A percentile compares a stretch with the other conserved stretches of the same genome.
These are phyloP conservation scores for Candida sakaeoensis DNA, from an alignment of 805 yeast genomes.

Conservation along the genomic window DNA sequence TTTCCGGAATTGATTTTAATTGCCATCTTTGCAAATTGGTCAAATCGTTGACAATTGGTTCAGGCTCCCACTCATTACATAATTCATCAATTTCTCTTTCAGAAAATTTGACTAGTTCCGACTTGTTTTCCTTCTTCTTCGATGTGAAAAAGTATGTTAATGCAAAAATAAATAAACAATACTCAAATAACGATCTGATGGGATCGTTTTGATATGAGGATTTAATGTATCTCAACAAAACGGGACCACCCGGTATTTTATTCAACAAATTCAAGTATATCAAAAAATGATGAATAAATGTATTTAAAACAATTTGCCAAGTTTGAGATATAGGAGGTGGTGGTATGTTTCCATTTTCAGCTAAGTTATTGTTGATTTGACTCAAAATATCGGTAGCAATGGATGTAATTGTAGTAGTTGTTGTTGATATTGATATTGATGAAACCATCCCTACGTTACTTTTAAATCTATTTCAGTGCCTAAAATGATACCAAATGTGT, in stretches of 20 bases:
- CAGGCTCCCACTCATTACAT: conserved; percentile 90
- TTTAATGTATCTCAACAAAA: conserved; percentile 65
- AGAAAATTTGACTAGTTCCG: conserved; percentile 60
- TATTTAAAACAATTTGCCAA: conserved; percentile 30
- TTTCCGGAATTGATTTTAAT: conserved; percentile 57
- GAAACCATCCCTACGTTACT: conserved; percentile 5
- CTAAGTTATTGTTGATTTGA: conserved; percentile 3
- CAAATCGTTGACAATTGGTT: conserved; percentile 63
- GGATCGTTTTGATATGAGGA: conserved; percentile 94
- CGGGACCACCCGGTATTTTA: conserved; percentile 53
- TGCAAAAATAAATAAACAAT: conserved; percentile 74
- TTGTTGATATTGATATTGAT: conserved; percentile 2
- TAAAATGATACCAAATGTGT: too few species aligned
- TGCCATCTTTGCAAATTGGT: conserved; percentile 56
- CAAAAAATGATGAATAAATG: conserved; percentile 31
- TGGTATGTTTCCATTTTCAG: conserved; percentile 15
- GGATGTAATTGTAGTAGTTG: conserved; percentile 5
- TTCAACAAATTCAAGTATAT: conserved; percentile 34
- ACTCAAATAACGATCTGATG: conserved; percentile 77
- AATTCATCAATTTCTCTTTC: conserved; percentile 72
- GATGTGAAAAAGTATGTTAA: conserved; percentile 77
- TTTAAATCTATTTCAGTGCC: too few species aligned
- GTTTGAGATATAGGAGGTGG: conserved; percentile 34
- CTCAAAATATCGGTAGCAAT: conserved; percentile 3
- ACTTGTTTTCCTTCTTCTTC: conserved; percentile 70